Evolutionary conservation across 768 basidiomycete genomes (phyloP).

Genomic region (Hortiboletus flavorubellus): DNA sequence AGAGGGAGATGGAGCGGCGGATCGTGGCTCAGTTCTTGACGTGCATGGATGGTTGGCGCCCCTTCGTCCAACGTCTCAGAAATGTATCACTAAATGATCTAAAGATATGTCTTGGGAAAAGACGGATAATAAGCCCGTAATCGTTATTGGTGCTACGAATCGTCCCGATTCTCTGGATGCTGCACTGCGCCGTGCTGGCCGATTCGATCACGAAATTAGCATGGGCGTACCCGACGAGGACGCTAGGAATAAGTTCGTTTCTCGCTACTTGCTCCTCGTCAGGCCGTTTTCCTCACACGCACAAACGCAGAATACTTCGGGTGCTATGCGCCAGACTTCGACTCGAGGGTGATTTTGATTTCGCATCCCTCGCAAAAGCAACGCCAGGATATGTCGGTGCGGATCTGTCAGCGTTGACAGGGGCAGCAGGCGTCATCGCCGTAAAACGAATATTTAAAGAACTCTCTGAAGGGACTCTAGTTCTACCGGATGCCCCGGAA

Average conservation of each 20-base stretch:
- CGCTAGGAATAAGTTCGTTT: conserved; percentile 78
- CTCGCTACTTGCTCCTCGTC: no score
- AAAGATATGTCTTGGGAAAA: conserved; percentile 96
- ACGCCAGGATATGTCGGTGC: conserved; percentile 99
- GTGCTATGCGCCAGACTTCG: conserved; percentile 83
- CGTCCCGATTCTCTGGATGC: conserved; percentile 93
- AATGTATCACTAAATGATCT: not conserved
- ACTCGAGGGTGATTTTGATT: conserved; percentile 87
- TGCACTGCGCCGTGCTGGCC: conserved; percentile 86
- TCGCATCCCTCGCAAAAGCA: conserved; percentile 77
- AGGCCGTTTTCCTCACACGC: not conserved
- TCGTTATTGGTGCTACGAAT: conserved; percentile 96
- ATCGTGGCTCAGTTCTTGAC: conserved; percentile 98
- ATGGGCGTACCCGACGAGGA: conserved; percentile 96
- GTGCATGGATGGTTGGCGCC: conserved; percentile 89
- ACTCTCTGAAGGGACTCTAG: conserved; percentile 62
- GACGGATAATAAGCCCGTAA: conserved; percentile 86
- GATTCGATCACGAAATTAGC: conserved; percentile 97
- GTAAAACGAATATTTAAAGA: conserved; percentile 93
- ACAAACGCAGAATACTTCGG: conserved; percentile 66
- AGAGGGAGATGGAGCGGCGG: conserved; percentile 95
- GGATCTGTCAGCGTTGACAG: conserved; percentile 84
- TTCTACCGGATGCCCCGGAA: conserved; percentile 43
- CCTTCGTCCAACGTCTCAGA: not conserved
- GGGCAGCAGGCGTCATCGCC: conserved; percentile 92